These are phyloP conservation scores for Kickxella alabastrina DNA, from an alignment of 192 early-diverging fungal genomes.

Conservation along the genomic window DNA sequence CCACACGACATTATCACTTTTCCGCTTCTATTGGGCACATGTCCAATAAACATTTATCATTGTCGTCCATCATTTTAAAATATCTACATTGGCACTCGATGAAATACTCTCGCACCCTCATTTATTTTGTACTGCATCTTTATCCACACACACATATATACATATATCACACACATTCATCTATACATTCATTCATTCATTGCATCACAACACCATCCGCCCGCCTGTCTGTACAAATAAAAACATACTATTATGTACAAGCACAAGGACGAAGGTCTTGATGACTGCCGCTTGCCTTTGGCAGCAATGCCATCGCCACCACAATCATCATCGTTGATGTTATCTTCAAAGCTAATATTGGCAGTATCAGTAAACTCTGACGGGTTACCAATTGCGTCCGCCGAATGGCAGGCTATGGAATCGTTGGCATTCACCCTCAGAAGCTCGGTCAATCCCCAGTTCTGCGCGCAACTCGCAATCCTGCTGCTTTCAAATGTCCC, in stretches of 20 bases:
- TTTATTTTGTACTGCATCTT: too few relatives aligned
- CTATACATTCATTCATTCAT: too few relatives aligned
- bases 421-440: constrained; percentile 23
- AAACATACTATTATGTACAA: background rate
- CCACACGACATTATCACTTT: too few relatives aligned
- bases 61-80: too few relatives aligned
- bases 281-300: background rate
- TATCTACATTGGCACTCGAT: too few relatives aligned
- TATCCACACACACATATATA: too few relatives aligned
- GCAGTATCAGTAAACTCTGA: background rate
- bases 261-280: constrained; percentile 3
- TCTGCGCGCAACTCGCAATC: constrained; percentile 27
- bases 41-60: too few relatives aligned
- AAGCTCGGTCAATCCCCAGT: constrained; percentile 13
- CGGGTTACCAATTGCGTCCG: background rate
- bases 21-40: too few relatives aligned
- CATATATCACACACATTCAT: background rate
- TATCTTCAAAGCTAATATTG: background rate
- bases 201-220: background rate
- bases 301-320: background rate
- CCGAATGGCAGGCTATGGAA: constrained; percentile 7
- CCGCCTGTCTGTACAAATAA: background rate
- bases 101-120: too few relatives aligned
- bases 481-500: constrained; percentile 32
- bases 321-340: too few relatives aligned